Percentiles rank a stretch among this genome's conserved stretches.
These are phyloP conservation scores for Stenogyne calaminthoides DNA, from an alignment of 305 asterid genomes.

Conservation along the genomic window DNA sequence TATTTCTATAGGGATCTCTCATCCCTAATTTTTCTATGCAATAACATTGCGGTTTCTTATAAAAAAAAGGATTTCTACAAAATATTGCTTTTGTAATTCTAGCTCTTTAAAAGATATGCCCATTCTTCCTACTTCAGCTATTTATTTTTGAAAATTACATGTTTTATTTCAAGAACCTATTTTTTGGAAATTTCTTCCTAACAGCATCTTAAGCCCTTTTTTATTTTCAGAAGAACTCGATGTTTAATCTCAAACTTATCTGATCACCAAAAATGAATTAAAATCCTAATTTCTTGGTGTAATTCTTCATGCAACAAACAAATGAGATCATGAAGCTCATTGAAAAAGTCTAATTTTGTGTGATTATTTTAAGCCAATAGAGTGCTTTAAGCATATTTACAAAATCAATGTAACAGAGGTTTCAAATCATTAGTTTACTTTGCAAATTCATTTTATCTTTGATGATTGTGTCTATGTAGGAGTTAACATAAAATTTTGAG, in stretches of 20 bases:
- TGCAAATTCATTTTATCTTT: background rate
- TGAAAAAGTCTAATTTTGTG: background rate
- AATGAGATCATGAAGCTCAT: background rate
- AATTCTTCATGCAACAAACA: conserved; percentile 2
- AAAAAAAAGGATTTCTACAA: too few species aligned
- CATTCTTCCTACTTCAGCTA: background rate
- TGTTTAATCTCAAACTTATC: background rate
- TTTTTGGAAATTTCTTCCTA: conserved; percentile 13
- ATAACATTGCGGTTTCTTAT: too few species aligned
- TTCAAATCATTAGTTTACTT: conserved; percentile 11
- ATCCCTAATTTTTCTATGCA: too few species aligned
- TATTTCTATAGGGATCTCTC: too few species aligned
- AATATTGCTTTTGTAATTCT: too few species aligned
- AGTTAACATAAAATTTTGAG: too few species aligned
- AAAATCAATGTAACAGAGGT: background rate
- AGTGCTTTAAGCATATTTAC: conserved; percentile 8
- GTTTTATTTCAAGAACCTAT: background rate
- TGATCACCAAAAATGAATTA: background rate
- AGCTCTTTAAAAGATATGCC: background rate
- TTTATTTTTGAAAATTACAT: background rate
- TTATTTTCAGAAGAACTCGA: conserved; percentile 4
- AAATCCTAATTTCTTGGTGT: background rate
- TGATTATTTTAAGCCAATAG: background rate
- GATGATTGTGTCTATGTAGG: too few species aligned
- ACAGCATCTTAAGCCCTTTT: conserved; percentile 1